Conservation (phyloP, 2,329 filamentous ascomycete species). For the Epichloe baconii region DNA sequence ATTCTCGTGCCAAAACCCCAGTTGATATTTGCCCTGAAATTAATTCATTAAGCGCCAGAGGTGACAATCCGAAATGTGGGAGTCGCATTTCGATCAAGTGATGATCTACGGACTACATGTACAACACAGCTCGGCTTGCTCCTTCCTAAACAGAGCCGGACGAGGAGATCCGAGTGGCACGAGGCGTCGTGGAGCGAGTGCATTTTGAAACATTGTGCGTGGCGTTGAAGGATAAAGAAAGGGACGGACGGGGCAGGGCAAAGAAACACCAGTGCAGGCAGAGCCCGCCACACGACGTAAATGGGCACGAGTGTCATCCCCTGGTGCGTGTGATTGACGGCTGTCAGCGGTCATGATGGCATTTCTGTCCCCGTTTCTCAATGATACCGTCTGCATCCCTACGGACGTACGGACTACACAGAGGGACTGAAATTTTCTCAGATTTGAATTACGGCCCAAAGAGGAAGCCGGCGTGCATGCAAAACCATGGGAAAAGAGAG, state of each 20-base stretch:
- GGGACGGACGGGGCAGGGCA: neutral
- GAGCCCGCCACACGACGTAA: neutral
- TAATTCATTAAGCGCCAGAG: neutral
- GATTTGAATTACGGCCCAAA: neutral
- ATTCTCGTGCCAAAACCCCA: no score
- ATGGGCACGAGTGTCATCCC: no score
- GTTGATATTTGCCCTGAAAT: neutral
- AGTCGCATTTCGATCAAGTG: neutral
- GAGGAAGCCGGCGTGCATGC: neutral
- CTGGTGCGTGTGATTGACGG: neutral
- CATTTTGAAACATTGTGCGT: neutral
- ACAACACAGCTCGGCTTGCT: neutral
- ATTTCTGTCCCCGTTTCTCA: neutral
- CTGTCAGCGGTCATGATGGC: neutral
- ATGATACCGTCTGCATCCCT: neutral
- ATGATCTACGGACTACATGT: neutral
- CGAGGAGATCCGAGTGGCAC: neutral
- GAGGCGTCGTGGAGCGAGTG: neutral
- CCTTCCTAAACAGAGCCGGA: neutral
- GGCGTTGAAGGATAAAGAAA: neutral
- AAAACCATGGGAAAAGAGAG: slow-evolving; percentile 1
- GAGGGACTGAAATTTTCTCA: neutral
- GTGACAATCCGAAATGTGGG: neutral
- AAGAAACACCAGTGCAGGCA: neutral
- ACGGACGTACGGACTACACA: no score